Evolutionary conservation across 1,284 basidiomycete species (phyloP).

Genomic region (Chalciporus sp.): DNA sequence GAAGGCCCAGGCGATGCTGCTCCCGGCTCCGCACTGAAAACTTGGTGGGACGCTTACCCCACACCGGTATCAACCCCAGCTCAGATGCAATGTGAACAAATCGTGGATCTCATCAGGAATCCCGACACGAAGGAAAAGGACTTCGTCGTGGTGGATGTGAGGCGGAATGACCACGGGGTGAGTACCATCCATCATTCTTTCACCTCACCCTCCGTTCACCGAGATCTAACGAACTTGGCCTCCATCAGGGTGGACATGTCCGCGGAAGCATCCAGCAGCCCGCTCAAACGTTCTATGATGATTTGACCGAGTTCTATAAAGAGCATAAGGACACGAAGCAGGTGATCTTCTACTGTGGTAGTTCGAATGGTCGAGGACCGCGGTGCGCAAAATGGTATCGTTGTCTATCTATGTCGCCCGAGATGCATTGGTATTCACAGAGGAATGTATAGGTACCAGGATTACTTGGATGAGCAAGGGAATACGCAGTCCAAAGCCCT

Average conservation of each 20-base stretch:
- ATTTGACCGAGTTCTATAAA: conserved; percentile 22
- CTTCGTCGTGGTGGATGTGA: conserved; percentile 32
- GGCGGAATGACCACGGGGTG: conserved; percentile 28
- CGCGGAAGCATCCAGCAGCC: conserved; percentile 30
- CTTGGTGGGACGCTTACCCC: conserved; percentile 55
- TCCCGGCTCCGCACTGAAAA: conserved; percentile 30
- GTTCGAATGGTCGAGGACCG: conserved; percentile 31
- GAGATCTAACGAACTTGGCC: background rate
- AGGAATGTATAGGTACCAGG: conserved; percentile 32
- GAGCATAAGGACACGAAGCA: conserved; percentile 19
- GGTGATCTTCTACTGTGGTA: conserved; percentile 36
- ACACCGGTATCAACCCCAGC: conserved; percentile 10
- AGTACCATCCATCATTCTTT: conserved; percentile 1
- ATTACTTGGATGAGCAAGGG: conserved; percentile 28
- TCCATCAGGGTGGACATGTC: conserved; percentile 33
- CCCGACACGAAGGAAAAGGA: conserved; percentile 8
- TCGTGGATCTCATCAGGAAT: conserved; percentile 27
- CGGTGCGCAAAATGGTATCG: conserved; percentile 33
- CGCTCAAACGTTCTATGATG: conserved; percentile 32
- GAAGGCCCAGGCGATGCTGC: background rate
- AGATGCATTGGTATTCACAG: background rate
- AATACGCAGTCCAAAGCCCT: conserved; percentile 24
- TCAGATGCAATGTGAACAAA: conserved; percentile 19
- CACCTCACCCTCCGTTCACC: background rate
- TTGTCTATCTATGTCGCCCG: background rate